Percentiles rank a stretch among this genome's conserved stretches.
Conservation (phyloP, 371 early-diverging fungal species). For the Mortierella sp. region DNA sequence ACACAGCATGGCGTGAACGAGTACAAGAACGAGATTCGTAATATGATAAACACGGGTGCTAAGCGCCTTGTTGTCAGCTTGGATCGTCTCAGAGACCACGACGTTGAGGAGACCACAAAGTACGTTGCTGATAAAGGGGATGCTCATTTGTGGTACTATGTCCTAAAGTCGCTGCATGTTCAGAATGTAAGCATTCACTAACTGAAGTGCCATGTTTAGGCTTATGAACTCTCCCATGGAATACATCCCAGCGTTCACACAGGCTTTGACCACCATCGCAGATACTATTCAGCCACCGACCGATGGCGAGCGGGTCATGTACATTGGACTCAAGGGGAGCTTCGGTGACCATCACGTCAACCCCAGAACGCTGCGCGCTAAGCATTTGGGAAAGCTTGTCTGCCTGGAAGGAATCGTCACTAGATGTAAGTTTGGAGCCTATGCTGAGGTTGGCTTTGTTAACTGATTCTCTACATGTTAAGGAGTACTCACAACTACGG, state of each 20-base stretch:
- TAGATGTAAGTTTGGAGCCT: constrained; percentile 71
- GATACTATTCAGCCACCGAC: constrained; percentile 50
- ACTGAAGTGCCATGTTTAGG: constrained; percentile 46
- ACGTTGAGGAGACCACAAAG: constrained; percentile 74
- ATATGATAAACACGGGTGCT: constrained; percentile 70
- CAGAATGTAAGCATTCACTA: background rate
- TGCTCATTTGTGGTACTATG: constrained; percentile 14
- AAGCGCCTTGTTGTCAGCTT: constrained; percentile 88
- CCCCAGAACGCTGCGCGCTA: constrained; percentile 92
- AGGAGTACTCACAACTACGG: background rate
- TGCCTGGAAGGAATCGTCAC: constrained; percentile 99
- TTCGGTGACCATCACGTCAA: constrained; percentile 93
- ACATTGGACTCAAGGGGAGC: constrained; percentile 93
- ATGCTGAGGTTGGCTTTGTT: background rate
- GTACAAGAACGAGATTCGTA: constrained; percentile 74
- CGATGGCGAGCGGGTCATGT: constrained; percentile 57
- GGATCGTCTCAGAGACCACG: constrained; percentile 87
- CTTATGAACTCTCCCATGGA: constrained; percentile 84
- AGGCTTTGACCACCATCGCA: constrained; percentile 78
- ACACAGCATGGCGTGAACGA: constrained; percentile 57
- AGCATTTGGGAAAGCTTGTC: constrained; percentile 89
- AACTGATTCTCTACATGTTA: background rate
- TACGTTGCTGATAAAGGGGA: constrained; percentile 49
- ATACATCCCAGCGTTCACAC: constrained; percentile 87
- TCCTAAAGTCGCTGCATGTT: too few relatives aligned